A percentile compares a stretch with the other conserved stretches of the same genome.
Evolutionary conservation across 2,329 filamentous ascomycete species (phyloP).

Genomic region (Verticillium albo-atrum): DNA sequence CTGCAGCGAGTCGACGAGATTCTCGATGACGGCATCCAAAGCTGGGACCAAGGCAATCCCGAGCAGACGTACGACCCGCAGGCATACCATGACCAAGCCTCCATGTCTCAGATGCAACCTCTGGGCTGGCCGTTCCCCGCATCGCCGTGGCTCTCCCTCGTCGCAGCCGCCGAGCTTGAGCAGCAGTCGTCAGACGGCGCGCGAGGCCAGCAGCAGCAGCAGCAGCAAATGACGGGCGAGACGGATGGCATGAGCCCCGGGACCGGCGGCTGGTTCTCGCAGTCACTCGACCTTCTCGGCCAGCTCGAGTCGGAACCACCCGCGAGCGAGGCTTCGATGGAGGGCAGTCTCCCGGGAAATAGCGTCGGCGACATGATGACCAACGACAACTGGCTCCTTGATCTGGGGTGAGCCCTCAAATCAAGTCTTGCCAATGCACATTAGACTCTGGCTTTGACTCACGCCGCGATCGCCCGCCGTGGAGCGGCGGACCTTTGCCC

Average conservation of each 20-base stretch:
- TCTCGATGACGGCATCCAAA: neutral
- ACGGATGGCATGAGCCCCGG: neutral
- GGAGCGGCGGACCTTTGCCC: too few relatives aligned
- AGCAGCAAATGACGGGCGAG: neutral
- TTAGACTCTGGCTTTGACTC: neutral
- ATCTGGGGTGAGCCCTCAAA: neutral
- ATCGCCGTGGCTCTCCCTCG: neutral
- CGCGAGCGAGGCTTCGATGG: neutral
- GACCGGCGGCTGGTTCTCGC: neutral
- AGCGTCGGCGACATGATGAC: neutral
- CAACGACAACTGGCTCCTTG: neutral
- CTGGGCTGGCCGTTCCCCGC: neutral
- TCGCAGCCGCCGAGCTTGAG: neutral
- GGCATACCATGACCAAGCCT: neutral
- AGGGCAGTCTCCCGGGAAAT: neutral
- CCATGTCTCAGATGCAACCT: neutral
- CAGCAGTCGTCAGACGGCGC: neutral
- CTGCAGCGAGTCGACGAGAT: conserved; percentile 8
- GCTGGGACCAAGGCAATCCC: conserved; percentile 1
- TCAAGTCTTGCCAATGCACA: too few relatives aligned
- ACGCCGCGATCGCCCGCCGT: neutral
- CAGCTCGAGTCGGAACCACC: neutral
- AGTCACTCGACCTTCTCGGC: neutral
- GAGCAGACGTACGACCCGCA: neutral
- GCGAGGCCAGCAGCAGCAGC: neutral